Conservation (phyloP, 331 rosid genomes). For the Pyracantha coccinea region DNA sequence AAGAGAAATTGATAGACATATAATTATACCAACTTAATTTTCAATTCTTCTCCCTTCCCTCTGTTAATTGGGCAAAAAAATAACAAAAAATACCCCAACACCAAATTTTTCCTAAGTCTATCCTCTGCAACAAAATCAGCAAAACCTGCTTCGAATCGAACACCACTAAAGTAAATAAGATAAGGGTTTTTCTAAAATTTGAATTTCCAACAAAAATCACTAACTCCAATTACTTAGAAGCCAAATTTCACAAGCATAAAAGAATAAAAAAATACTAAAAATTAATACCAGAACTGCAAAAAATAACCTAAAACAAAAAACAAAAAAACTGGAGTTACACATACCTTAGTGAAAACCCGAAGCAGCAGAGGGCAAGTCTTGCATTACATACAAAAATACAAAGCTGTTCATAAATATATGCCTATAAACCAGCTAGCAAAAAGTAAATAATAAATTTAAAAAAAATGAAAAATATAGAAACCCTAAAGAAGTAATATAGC, state of each 20-base stretch:
- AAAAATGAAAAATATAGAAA: background rate
- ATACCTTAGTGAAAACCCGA: conserved; percentile 86
- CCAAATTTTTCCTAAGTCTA: background rate
- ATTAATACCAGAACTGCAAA: background rate
- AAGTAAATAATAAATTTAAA: background rate
- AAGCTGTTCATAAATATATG: background rate
- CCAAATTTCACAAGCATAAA: background rate
- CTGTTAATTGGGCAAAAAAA: background rate
- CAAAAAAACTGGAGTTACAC: background rate
- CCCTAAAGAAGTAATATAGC: background rate
- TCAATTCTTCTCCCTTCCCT: background rate
- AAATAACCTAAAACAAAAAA: background rate
- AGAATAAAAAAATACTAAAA: background rate
- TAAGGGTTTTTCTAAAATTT: no score
- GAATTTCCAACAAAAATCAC: no score
- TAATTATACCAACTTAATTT: background rate
- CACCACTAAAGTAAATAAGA: no score
- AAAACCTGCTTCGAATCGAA: background rate
- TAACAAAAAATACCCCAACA: background rate
- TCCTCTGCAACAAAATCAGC: background rate
- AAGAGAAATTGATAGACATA: background rate
- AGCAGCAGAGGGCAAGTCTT: conserved; percentile 82
- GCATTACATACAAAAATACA: conserved; percentile 1
- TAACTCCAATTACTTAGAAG: background rate
- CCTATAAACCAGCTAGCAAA: background rate